Evolutionary conservation across 2,329 filamentous ascomycete genomes (phyloP), one percentile per base, ranked within the genome.

Genomic region (Rosellinia necatrix): DNA sequence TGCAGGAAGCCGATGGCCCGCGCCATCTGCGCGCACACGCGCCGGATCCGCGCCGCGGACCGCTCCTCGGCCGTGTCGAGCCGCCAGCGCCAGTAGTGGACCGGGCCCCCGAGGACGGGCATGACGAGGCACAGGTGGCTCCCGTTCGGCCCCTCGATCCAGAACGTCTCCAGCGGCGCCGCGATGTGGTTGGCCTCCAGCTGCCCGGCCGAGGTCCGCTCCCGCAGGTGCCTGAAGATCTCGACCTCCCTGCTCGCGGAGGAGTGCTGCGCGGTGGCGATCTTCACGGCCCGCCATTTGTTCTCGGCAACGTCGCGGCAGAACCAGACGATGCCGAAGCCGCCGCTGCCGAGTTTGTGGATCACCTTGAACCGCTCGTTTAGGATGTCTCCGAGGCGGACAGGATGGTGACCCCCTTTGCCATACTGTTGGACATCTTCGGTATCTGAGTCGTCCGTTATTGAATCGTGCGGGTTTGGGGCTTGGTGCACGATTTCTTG

Each of bases 341-440:
- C 49, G 2, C 64, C 64, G 10, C 17, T 51, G 4, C 62, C 64
- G 6, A 64, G 60, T 37, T 63, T 66, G 19, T 64, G 62, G 2
- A 54, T 17, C 3, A 66, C 60, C 15, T 59, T 29, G 15, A 51
- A 66, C 1, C 59, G 41, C 1, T 21, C 32, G 13, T 61, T 38
- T 3, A 64, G 41, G 0, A 52, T 19, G 25, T 61, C 62, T 4
- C 48, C 53, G 17, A 64, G 32, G 3, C 61, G 53, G 1, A 64
- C 53, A 0, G 63, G 61, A 40, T 65, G 56, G 37, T 50, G n/a
- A 1, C 63, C 61, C 1, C 61, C 61, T n/a, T n/a, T n/a, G n/a
- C n/a, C n/a, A n/a, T n/a, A n/a, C n/a, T n/a, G n/a, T n/a, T n/a
- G n/a, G n/a, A n/a, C n/a, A n/a, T n/a, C n/a, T n/a, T n/a, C n/a